Conservation (phyloP, 1,284 basidiomycete species). For the Cerioporus squamosus region DNA sequence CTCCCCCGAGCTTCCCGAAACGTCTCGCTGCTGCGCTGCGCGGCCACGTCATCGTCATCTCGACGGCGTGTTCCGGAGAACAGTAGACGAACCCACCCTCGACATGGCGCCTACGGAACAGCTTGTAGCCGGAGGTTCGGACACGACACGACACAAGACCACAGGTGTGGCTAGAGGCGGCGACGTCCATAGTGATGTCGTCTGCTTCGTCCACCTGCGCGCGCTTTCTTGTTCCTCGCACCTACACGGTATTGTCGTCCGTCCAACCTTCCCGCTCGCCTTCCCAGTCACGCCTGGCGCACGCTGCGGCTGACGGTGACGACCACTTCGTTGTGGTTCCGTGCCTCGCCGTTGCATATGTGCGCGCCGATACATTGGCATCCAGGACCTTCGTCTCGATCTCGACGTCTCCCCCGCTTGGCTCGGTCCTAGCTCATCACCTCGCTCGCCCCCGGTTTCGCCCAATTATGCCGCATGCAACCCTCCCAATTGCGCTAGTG, state of each 20-base stretch:
- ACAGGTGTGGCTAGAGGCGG: slow-evolving; percentile 54
- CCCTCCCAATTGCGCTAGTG: slow-evolving; percentile 16
- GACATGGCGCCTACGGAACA: slow-evolving; percentile 44
- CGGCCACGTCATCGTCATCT: slow-evolving; percentile 22
- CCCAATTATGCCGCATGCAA: slow-evolving; percentile 11
- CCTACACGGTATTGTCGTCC: slow-evolving; percentile 38
- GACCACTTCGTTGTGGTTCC: slow-evolving; percentile 79
- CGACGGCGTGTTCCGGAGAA: slow-evolving; percentile 22
- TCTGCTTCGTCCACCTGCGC: slow-evolving; percentile 53
- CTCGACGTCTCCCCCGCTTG: slow-evolving; percentile 24
- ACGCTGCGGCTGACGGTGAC: slow-evolving; percentile 52
- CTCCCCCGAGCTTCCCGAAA: slow-evolving; percentile 28
- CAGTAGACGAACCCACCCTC: slow-evolving; percentile 40
- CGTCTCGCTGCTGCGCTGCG: slow-evolving; percentile 57
- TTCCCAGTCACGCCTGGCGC: slow-evolving; percentile 54
- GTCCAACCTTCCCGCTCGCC: slow-evolving; percentile 44
- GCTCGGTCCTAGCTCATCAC: slow-evolving; percentile 20
- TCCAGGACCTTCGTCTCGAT: slow-evolving; percentile 34
- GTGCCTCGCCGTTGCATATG: slow-evolving; percentile 51
- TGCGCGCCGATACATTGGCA: slow-evolving; percentile 73
- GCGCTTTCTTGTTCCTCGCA: slow-evolving; percentile 59
- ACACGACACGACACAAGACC: slow-evolving; percentile 76
- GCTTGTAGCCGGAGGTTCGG: slow-evolving; percentile 48
- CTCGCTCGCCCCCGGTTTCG: slow-evolving; percentile 18
- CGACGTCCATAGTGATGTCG: slow-evolving; percentile 46